Conservation (phyloP, 2,329 filamentous ascomycete species). For the Ophiocordyceps camponoti-rufipedis region DNA sequence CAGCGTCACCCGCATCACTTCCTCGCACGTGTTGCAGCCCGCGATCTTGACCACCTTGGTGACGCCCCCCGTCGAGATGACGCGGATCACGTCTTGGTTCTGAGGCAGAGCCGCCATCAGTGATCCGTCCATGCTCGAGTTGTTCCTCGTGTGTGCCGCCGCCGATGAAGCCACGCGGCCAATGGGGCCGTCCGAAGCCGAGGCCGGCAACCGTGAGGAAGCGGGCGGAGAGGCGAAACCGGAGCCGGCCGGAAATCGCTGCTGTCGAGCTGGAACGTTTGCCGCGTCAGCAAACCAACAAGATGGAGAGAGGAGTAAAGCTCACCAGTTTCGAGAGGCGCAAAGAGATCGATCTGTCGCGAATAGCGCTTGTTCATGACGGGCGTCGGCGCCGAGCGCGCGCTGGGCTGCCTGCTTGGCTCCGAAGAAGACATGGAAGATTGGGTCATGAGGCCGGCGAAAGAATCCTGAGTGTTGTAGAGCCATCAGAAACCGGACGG, state of each 20-base stretch:
- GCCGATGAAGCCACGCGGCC: constrained; percentile 31
- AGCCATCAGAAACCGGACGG: background rate
- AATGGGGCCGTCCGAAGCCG: constrained; percentile 45
- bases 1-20: constrained; percentile 78
- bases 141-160: constrained; percentile 55
- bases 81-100: constrained; percentile 76
- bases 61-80: constrained; percentile 80
- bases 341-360: constrained; percentile 33
- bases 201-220: constrained; percentile 35
- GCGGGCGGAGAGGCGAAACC: constrained; percentile 31
- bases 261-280: constrained; percentile 16
- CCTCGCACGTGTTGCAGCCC: constrained; percentile 77
- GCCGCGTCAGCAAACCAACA: background rate
- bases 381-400: constrained; percentile 23
- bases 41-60: constrained; percentile 91
- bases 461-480: constrained; percentile 51
- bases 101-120: constrained; percentile 72
- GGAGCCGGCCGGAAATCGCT: constrained; percentile 39
- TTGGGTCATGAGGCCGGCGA: constrained; percentile 57
- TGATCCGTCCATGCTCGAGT: constrained; percentile 69
- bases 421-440: constrained; percentile 19
- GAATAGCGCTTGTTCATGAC: constrained; percentile 43
- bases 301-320: constrained; percentile 15
- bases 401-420: constrained; percentile 40
- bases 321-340: constrained; percentile 28